A percentile compares a stretch with the other conserved stretches of the same genome.
phyloP scores from a whole-genome alignment of 805 yeast genomes.

The Tetrapisispora pingtungensis region DNA sequence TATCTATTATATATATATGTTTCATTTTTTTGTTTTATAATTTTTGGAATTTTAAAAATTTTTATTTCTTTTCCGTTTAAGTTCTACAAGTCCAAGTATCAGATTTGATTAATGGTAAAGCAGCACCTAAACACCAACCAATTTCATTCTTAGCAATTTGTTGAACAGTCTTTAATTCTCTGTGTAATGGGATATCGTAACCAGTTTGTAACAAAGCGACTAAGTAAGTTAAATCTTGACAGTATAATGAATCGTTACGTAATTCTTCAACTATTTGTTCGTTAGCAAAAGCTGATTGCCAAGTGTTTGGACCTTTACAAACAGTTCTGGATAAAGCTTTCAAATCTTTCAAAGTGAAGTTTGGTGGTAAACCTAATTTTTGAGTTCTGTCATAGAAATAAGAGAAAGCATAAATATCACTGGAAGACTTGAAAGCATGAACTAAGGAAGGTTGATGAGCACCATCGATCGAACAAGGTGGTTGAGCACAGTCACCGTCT shows the following conservation, averaged over 20 bases:
- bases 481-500: slow-evolving; percentile 60
- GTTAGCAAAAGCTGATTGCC: slow-evolving; percentile 36
- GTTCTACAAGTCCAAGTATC: slow-evolving; percentile 59
- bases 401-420: slow-evolving; percentile 85
- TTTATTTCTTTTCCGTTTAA: neutral
- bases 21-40: no score
- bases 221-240: slow-evolving; percentile 85
- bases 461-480: slow-evolving; percentile 95
- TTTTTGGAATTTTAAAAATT: no score
- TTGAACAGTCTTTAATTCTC: slow-evolving; percentile 89
- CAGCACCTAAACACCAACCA: slow-evolving; percentile 99
- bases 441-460: slow-evolving; percentile 90
- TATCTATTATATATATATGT: neutral
- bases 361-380: slow-evolving; percentile 88
- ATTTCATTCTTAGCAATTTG: slow-evolving; percentile 81
- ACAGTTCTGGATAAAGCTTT: slow-evolving; percentile 72
- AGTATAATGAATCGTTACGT: slow-evolving; percentile 82
- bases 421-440: slow-evolving; percentile 59
- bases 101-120: slow-evolving; percentile 74
- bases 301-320: slow-evolving; percentile 72
- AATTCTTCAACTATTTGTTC: slow-evolving; percentile 32
- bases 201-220: slow-evolving; percentile 89
- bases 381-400: slow-evolving; percentile 91
- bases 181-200: slow-evolving; percentile 80
- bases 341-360: slow-evolving; percentile 80